Evolutionary conservation across 1,139 yeast genomes (phyloP).

Genomic region (Candida sanyaensis): DNA sequence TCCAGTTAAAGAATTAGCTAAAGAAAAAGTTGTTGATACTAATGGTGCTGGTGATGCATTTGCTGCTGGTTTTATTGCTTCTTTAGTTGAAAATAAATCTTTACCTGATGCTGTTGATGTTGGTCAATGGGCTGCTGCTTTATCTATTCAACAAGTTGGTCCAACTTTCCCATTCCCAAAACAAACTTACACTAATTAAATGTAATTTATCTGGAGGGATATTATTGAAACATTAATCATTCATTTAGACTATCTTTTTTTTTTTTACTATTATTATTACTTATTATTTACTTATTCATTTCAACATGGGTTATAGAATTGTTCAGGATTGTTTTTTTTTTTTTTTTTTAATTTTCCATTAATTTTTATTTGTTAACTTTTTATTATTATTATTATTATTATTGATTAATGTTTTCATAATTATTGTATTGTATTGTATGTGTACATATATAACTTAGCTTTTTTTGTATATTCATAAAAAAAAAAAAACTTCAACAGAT

Average conservation of each 20-base stretch:
- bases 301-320: slow-evolving; percentile 11
- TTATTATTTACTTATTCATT: slow-evolving; percentile 7
- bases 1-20: slow-evolving; percentile 72
- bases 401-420: not conserved
- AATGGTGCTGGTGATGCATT: slow-evolving; percentile 99
- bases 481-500: slow-evolving; percentile 3
- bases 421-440: not conserved
- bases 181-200: slow-evolving; percentile 49
- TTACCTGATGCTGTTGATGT: slow-evolving; percentile 67
- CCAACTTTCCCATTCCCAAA: slow-evolving; percentile 91
- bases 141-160: slow-evolving; percentile 90
- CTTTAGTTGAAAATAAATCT: slow-evolving; percentile 72
- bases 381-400: not conserved
- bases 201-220: too few relatives aligned
- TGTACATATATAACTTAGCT: not conserved
- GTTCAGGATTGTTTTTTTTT: not conserved
- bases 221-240: not conserved
- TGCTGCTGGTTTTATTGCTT: slow-evolving; percentile 96
- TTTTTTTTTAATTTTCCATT: not conserved
- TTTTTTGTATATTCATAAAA: not conserved
- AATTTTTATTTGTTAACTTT: too few relatives aligned
- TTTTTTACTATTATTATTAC: not conserved
- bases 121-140: slow-evolving; percentile 97
- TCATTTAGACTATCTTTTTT: not conserved
- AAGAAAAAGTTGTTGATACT: slow-evolving; percentile 77